These are phyloP conservation scores for Trichophyton mentagrophytes DNA, from an alignment of 2,329 filamentous ascomycete species.

Conservation along the genomic window DNA sequence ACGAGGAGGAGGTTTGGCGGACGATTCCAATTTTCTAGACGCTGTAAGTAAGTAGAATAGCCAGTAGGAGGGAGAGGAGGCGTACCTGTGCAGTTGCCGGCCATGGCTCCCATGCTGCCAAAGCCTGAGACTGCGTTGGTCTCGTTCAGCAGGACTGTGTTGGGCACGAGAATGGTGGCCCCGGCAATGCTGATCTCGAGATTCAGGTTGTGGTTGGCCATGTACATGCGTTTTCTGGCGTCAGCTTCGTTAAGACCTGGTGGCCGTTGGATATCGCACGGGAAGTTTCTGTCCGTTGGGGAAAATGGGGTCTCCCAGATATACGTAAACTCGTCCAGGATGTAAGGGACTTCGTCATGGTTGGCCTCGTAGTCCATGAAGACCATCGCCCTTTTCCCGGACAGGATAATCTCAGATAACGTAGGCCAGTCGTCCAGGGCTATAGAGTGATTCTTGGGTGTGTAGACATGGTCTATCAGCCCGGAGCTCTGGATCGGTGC, in stretches of 20 bases:
- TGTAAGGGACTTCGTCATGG: slow-evolving; percentile 64
- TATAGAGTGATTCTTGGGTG: slow-evolving; percentile 59
- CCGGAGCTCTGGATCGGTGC: slow-evolving; percentile 59
- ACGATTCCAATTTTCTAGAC: slow-evolving; percentile 45
- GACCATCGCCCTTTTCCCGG: slow-evolving; percentile 58
- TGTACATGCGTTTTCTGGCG: slow-evolving; percentile 54
- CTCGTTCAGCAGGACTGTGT: slow-evolving; percentile 53
- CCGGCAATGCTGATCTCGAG: slow-evolving; percentile 57
- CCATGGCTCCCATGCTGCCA: slow-evolving; percentile 54
- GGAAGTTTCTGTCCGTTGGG: slow-evolving; percentile 54
- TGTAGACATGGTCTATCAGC: slow-evolving; percentile 59
- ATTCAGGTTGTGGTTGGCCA: slow-evolving; percentile 88
- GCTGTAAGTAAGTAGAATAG: slow-evolving; percentile 9
- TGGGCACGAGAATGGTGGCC: slow-evolving; percentile 55
- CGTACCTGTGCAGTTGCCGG: slow-evolving; percentile 48
- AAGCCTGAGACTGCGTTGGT: slow-evolving; percentile 56
- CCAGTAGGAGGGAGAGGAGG: slow-evolving; percentile 5
- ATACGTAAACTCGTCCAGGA: slow-evolving; percentile 76
- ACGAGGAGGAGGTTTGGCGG: slow-evolving; percentile 70
- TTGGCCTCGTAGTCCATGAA: slow-evolving; percentile 80
- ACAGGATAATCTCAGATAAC: slow-evolving; percentile 60
- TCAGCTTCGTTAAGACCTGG: slow-evolving; percentile 46
- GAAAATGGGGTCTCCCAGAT: slow-evolving; percentile 89
- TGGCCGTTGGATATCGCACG: slow-evolving; percentile 66
- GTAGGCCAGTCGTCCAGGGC: slow-evolving; percentile 68